phyloP scores from a whole-genome alignment of 345 rosid species.

The Garcia nutans region DNA sequence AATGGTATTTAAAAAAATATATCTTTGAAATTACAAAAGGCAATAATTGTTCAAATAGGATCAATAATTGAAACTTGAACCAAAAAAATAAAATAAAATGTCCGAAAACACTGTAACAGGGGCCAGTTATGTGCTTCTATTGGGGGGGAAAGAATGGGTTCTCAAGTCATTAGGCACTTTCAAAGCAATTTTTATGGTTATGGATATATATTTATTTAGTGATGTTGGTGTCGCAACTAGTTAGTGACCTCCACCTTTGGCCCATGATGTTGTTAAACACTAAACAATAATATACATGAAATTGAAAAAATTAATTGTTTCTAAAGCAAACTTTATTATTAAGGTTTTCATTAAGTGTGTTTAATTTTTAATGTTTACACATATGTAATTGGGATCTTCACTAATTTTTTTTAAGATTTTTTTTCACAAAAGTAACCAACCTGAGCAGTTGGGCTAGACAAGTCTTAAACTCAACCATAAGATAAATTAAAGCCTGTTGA shows the following conservation, averaged over 20 bases:
- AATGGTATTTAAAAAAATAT: background rate
- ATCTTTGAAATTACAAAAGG: background rate
- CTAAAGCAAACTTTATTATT: too few species aligned
- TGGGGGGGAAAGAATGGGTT: background rate
- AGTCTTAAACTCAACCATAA: background rate
- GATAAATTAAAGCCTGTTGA: too few species aligned
- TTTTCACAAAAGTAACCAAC: too few species aligned
- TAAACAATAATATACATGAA: too few species aligned
- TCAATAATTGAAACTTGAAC: background rate
- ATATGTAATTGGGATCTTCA: too few species aligned
- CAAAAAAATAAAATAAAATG: too few species aligned
- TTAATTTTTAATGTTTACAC: too few species aligned
- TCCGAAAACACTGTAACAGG: background rate
- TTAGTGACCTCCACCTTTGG: background rate
- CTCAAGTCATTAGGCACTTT: conserved; percentile 6
- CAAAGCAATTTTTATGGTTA: background rate
- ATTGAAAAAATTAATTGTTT: too few species aligned
- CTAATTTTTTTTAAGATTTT: too few species aligned
- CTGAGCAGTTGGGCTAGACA: too few species aligned
- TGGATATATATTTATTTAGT: background rate
- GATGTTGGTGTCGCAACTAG: background rate
- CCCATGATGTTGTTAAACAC: background rate
- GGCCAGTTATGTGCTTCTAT: background rate
- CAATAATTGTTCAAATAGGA: background rate
- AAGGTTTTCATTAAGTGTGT: too few species aligned